Evolutionary conservation across 2,329 filamentous ascomycete genomes (phyloP).

Genomic region (Madurella mycetomatis): DNA sequence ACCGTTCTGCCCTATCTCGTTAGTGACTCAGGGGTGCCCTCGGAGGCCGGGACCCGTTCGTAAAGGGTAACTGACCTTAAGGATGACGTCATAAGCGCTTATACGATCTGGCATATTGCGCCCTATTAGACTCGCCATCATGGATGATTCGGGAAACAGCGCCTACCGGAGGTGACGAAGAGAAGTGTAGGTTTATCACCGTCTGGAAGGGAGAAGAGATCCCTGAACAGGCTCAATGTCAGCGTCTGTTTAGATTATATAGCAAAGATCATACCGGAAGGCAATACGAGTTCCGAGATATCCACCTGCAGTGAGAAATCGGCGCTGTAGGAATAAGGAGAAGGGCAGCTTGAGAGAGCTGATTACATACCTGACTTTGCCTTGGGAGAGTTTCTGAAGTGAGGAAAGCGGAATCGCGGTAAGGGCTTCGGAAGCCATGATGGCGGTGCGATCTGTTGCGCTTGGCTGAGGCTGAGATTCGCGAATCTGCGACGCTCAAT

Average conservation of each 20-base stretch:
- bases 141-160: neutral
- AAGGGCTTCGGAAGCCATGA: constrained; percentile 7
- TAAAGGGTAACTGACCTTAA: constrained; percentile 3
- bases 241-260: neutral
- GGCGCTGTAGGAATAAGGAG: too few relatives aligned
- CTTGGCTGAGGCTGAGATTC: neutral
- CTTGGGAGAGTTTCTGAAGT: constrained; percentile 10
- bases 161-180: constrained; percentile 15
- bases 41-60: neutral
- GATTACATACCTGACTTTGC: constrained; percentile 14
- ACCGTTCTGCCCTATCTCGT: constrained; percentile 56
- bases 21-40: neutral
- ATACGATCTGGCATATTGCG: constrained; percentile 52
- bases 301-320: too few relatives aligned
- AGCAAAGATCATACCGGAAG: neutral
- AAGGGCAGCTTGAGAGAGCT: too few relatives aligned
- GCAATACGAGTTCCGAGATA: too few relatives aligned
- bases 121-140: neutral
- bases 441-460: neutral
- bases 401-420: constrained; percentile 11
- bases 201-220: constrained; percentile 13
- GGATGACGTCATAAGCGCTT: constrained; percentile 87
- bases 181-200: constrained; percentile 11
- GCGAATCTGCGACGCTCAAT: neutral
- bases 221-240: neutral